These are phyloP conservation scores for Lophium mytilinum DNA, from an alignment of 495 filamentous ascomycete species.

Conservation along the genomic window DNA sequence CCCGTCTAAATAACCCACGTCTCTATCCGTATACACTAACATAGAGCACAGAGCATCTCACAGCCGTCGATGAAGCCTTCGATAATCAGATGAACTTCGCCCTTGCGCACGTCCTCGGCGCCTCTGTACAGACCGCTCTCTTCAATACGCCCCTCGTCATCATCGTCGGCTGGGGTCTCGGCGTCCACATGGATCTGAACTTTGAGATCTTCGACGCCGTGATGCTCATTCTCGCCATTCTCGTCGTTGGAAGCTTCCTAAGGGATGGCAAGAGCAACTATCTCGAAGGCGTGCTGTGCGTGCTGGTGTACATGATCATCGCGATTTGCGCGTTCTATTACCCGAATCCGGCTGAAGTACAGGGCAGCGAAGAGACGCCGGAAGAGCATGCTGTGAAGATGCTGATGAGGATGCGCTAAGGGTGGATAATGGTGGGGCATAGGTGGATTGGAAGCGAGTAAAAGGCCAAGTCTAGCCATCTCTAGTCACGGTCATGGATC, in stretches of 20 bases:
- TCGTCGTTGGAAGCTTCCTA: constrained; percentile 54
- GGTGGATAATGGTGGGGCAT: no score
- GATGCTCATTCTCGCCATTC: constrained; percentile 73
- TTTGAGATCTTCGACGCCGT: constrained; percentile 89
- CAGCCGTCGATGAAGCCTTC: constrained; percentile 85
- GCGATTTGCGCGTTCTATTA: constrained; percentile 55
- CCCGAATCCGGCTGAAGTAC: constrained; percentile 40
- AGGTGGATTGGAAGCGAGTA: no score
- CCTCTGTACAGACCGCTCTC: constrained; percentile 82
- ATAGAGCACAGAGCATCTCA: constrained; percentile 59
- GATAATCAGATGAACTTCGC: constrained; percentile 87
- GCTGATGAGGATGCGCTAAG: no score
- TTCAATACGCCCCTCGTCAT: constrained; percentile 81
- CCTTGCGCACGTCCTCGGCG: constrained; percentile 78
- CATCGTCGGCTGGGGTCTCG: constrained; percentile 75
- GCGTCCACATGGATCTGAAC: constrained; percentile 63
- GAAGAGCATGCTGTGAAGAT: not conserved
- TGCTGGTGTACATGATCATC: constrained; percentile 59
- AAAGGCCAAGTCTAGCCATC: no score
- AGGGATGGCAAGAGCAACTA: constrained; percentile 41
- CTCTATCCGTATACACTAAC: constrained; percentile 4
- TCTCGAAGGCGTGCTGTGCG: constrained; percentile 48
- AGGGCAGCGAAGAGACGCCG: not conserved
- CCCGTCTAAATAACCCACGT: not conserved
- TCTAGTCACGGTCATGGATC: no score